Evolutionary conservation across 148 eudicot genomes (phyloP), one percentile per base, ranked within the genome.

Genomic region (Suaeda aralocaspica): DNA sequence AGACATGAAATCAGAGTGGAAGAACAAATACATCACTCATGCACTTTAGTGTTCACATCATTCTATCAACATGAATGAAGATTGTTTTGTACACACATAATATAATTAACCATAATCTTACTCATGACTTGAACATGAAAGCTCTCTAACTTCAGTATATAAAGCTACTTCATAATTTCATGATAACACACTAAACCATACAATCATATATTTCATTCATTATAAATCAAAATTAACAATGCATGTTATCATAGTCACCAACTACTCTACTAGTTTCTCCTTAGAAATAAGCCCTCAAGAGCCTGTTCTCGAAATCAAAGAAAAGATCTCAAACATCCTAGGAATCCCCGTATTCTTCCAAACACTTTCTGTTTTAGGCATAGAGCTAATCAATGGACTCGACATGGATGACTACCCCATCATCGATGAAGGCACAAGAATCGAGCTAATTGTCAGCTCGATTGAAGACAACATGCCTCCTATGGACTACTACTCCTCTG

Each of bases 391-490:
- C 22, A 92, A 93, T 73, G 96, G 89, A 42, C 89, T 93, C 8
- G 92, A 86, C 74, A 70, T 89, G 77, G 87, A 80, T 62, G 92
- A 93, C 51, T 89, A 89, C 53, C 98, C 98, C n/a, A 84, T 87
- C 60, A 74, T 93, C 71, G 66, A 76, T 0, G 91, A 93, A 15
- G 95, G 92, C 14, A 85, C 95, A 25, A 83, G 68, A 74, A 74
- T 93, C 9, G 75, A 86, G 72, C 89, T 93, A 58, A 63, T 79
- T 4, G 30, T 83, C 67, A 77, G 70, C 72, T 58, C 56, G n/a
- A 45, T 60, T 24, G 28, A 69, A 46, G 34, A 53, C 50, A 41
- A 63, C 6, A 44, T 51, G 67, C 67, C 70, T 49, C 57, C 62
- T 25, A 50, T 39, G 56, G 67, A 74, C 41, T 59, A 59, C 25